phyloP scores from a whole-genome alignment of 108 stramenopile genomes.

The Nitzschia putrida region DNA sequence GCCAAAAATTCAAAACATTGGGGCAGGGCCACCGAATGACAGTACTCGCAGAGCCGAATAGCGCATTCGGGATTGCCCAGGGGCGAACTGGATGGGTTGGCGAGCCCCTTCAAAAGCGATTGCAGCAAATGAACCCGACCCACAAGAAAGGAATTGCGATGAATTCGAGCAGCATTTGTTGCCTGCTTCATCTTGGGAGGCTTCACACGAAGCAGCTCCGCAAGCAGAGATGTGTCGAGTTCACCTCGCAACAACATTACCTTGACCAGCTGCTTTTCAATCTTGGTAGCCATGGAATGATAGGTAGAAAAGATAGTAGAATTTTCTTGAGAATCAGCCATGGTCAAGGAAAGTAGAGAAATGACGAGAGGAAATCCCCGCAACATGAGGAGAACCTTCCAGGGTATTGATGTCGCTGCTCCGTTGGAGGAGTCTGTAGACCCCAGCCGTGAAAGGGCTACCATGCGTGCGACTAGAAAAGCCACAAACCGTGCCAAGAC shows the following conservation, averaged over 20 bases:
- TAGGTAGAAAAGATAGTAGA: not conserved
- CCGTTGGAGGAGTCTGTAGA: not conserved
- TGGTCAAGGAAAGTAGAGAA: not conserved
- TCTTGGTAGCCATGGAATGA: constrained; percentile 9
- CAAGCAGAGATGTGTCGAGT: not conserved
- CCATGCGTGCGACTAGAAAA: constrained; percentile 9
- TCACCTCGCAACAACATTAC: not conserved
- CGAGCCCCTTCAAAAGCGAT: not conserved
- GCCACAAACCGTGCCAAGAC: constrained; percentile 18
- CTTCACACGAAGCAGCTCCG: not conserved
- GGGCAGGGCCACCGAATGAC: constrained; percentile 2
- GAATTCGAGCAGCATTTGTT: not conserved
- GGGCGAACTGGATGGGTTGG: not conserved
- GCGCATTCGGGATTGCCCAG: not conserved
- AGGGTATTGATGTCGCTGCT: not conserved
- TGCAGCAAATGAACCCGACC: constrained; percentile 6
- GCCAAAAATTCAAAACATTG: constrained; percentile 19
- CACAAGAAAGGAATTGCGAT: constrained; percentile 7
- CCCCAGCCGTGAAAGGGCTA: not conserved
- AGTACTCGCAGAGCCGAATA: constrained; percentile 7
- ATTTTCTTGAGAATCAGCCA: not conserved
- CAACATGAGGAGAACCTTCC: constrained; percentile 6
- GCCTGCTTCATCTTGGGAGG: not conserved
- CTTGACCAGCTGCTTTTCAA: constrained; percentile 14
- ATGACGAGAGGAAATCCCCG: constrained; percentile 4